Conservation (phyloP, 2,329 filamentous ascomycete species). For the Apiospora rasikravindrae region DNA sequence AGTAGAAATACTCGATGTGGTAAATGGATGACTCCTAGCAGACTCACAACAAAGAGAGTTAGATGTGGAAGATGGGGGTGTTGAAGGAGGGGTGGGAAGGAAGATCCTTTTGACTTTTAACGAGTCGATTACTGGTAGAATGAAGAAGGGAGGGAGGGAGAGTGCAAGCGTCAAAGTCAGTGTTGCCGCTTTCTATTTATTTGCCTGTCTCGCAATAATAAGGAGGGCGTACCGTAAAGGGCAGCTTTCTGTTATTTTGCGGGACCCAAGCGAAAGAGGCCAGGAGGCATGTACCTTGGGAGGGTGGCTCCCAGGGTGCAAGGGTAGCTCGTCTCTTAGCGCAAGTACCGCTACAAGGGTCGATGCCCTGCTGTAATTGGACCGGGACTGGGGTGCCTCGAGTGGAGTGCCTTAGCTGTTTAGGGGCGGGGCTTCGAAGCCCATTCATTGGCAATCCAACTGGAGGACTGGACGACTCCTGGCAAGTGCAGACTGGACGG, state of each 20-base stretch:
- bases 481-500: not conserved
- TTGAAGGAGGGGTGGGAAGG: conserved; percentile 27
- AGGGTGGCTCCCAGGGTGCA: not conserved
- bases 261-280: conserved; percentile 14
- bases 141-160: conserved; percentile 31
- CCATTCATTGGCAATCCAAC: conserved; percentile 3
- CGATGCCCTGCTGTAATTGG: conserved; percentile 13
- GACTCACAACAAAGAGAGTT: conserved; percentile 24
- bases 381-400: conserved; percentile 8
- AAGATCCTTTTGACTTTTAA: conserved; percentile 25
- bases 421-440: not conserved
- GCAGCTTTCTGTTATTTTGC: conserved; percentile 15
- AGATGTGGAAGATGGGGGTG: conserved; percentile 29
- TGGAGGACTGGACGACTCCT: not conserved
- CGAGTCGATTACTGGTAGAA: conserved; percentile 36
- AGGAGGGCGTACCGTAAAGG: conserved; percentile 28
- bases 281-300: not conserved
- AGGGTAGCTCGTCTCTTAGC: not conserved
- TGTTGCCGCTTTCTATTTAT: conserved; percentile 41
- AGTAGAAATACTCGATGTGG: conserved; percentile 20
- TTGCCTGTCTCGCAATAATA: conserved; percentile 41
- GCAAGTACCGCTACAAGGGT: conserved; percentile 4
- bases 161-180: conserved; percentile 28
- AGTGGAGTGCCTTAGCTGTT: conserved; percentile 1
- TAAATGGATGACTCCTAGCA: conserved; percentile 18